Percentiles rank a stretch among this genome's conserved stretches.
These are phyloP conservation scores for Penicillium ucsense DNA, from an alignment of 495 filamentous ascomycete species.

Conservation along the genomic window DNA sequence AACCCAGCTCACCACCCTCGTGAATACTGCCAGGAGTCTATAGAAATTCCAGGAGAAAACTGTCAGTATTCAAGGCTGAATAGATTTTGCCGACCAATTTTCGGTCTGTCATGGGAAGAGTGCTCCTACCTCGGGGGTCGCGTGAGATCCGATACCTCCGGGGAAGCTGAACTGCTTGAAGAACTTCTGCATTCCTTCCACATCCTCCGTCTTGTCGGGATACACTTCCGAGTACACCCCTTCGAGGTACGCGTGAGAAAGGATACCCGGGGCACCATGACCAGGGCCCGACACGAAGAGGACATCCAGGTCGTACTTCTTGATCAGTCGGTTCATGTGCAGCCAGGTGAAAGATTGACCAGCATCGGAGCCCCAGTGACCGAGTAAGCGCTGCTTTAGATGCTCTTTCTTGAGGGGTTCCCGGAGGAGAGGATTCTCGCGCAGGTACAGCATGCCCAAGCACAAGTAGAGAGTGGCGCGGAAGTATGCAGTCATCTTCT, in stretches of 20 bases:
- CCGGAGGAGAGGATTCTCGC: conserved; percentile 54
- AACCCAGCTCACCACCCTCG: conserved; percentile 69
- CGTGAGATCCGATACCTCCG: conserved; percentile 62
- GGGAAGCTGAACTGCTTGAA: conserved; percentile 75
- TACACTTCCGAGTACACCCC: conserved; percentile 67
- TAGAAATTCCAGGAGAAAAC: no score
- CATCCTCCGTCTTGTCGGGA: conserved; percentile 53
- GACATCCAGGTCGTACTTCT: conserved; percentile 60
- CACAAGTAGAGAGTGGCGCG: conserved; percentile 61
- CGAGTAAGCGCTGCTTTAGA: conserved; percentile 58
- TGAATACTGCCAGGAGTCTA: conserved; percentile 59
- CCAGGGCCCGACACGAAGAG: conserved; percentile 65
- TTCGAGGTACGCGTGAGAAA: conserved; percentile 65
- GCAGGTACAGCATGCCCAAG: conserved; percentile 66
- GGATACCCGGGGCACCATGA: conserved; percentile 59
- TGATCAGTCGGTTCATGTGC: conserved; percentile 69
- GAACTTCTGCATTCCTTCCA: conserved; percentile 55
- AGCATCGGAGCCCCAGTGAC: conserved; percentile 66
- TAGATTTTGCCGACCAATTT: no score
- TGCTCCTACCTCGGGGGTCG: conserved; percentile 45
- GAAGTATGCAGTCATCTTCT: conserved; percentile 59
- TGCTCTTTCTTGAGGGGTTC: conserved; percentile 53
- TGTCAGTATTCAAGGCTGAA: no score
- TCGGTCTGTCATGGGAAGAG: no score
- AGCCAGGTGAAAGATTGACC: conserved; percentile 68